Conservation (phyloP, 371 early-diverging fungal species). For the Circinella umbellata region DNA sequence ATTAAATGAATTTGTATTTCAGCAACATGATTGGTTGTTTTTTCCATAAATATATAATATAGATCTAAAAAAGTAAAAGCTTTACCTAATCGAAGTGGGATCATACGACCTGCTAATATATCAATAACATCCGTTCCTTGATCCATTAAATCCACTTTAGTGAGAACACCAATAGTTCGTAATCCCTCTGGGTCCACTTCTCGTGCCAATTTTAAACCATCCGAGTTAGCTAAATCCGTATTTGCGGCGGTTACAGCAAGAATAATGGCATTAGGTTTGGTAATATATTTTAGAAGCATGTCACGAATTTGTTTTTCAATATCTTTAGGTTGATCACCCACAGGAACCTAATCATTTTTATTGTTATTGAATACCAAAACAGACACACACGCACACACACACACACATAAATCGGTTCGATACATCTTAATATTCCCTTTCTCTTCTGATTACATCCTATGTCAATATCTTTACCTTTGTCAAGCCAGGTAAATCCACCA, state of each 20-base stretch:
- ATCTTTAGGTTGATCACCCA: conserved; percentile 98
- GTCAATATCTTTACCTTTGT: conserved; percentile 74
- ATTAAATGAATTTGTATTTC: too few relatives aligned
- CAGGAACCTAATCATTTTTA: conserved; percentile 70
- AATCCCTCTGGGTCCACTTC: conserved; percentile 98
- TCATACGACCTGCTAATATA: conserved; percentile 95
- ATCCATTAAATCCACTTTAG: conserved; percentile 99
- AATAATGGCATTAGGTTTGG: conserved; percentile 96
- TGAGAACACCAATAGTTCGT: conserved; percentile 98
- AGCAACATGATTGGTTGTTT: too few relatives aligned
- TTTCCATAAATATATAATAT: too few relatives aligned
- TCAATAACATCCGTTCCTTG: conserved; percentile 99
- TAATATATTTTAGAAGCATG: conserved; percentile 95
- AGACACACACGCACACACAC: too few relatives aligned
- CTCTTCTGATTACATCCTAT: not conserved
- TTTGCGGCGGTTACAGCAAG: conserved; percentile 98
- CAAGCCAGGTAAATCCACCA: conserved; percentile 98
- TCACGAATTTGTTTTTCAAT: conserved; percentile 98
- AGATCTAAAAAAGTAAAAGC: too few relatives aligned
- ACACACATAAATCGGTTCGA: not conserved
- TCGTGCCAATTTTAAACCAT: conserved; percentile 95
- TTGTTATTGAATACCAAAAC: too few relatives aligned
- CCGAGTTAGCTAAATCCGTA: conserved; percentile 99
- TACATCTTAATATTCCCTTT: not conserved
- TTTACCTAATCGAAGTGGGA: conserved; percentile 90